Base-by-base conservation (phyloP, 2,329 filamentous ascomycete species). In the Alternaria consortialis region DNA sequence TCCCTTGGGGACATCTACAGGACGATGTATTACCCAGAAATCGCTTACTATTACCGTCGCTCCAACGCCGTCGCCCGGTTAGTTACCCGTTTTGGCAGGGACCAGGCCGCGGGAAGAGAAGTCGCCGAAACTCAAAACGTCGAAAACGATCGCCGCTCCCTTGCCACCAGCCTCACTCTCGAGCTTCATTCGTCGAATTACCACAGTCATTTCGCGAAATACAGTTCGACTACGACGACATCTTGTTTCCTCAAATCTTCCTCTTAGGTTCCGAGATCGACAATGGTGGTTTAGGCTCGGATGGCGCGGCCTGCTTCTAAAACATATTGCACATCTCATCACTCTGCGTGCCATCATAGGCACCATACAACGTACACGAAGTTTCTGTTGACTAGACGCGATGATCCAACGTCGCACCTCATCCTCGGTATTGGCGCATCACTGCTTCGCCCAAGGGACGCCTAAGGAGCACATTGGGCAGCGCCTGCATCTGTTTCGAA, bases 401-500 rank as follows among this genome's bases (percentile, higher is more conserved):
- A 23, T 11, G 60, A 48, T 34, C 51, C 57, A 66, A 66, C 60
- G 56, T 59, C 50, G 56, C 57, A 60, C 56, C 53, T 31, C 37
- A 51, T 25, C 42, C 55, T 40, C 47, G 37, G 36, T 17, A 54
- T 59, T 48, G 54, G 51, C 61, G 53, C 63, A 64, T 66, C 62
- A 56, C 44, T 58, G 53, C 60, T 37, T 64, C 61, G 52, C 55
- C 58, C 55, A 58, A 39, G 42, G 47, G 56, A 37, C 61, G 54
- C 56, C 58, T 57, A 58, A 39, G 39, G 44, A 58, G 34, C n/a
- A 53, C 29, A 44, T 47, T 40, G 43, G 27, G 36, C 58, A 61
- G 63, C 53, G 56, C 56, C 44, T 66, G 60, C 60, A 65, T 66
- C 32, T 25, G 13, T 58, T 43, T 68, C 59, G 36, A 64, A 25